These are phyloP conservation scores for Ophiostoma fasciatum DNA, from an alignment of 2,329 filamentous ascomycete species.

Conservation along the genomic window DNA sequence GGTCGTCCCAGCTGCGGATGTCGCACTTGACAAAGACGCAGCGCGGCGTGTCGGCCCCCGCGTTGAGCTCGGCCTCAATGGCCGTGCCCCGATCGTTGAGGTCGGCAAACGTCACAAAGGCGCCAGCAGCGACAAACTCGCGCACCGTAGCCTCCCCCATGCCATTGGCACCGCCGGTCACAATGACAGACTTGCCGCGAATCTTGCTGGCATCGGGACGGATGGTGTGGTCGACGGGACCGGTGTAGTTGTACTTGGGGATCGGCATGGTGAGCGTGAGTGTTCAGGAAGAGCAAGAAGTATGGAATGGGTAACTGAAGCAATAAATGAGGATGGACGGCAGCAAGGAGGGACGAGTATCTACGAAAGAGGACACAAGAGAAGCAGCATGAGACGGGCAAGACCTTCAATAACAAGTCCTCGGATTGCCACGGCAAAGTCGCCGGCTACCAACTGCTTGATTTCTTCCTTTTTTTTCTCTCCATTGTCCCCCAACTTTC, in stretches of 20 bases:
- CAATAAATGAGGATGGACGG: too few relatives aligned
- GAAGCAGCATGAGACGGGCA: too few relatives aligned
- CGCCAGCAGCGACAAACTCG: slow-evolving; percentile 1
- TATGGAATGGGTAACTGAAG: not conserved
- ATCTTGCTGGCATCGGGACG: slow-evolving; percentile 1
- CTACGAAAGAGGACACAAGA: too few relatives aligned
- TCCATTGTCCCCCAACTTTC: too few relatives aligned
- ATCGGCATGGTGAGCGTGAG: slow-evolving; percentile 1
- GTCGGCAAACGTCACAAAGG: slow-evolving; percentile 3
- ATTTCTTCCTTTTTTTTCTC: too few relatives aligned
- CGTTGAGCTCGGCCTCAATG: slow-evolving; percentile 1
- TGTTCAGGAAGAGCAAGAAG: not conserved
- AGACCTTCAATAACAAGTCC: too few relatives aligned
- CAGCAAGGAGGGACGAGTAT: too few relatives aligned
- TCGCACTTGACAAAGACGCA: slow-evolving; percentile 3
- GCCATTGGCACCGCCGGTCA: slow-evolving; percentile 2
- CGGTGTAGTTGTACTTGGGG: slow-evolving; percentile 1
- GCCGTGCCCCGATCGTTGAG: slow-evolving; percentile 1
- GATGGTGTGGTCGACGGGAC: slow-evolving; percentile 3
- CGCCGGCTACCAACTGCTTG: too few relatives aligned
- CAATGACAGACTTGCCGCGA: slow-evolving; percentile 2
- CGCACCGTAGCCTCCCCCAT: slow-evolving; percentile 3
- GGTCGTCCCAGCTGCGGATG: slow-evolving; percentile 3
- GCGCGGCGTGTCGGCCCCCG: not conserved
- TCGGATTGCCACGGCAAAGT: too few relatives aligned